These are phyloP conservation scores for Phytophthora macrochlamydospora DNA, from an alignment of 352 stramenopile species.

Conservation along the genomic window DNA sequence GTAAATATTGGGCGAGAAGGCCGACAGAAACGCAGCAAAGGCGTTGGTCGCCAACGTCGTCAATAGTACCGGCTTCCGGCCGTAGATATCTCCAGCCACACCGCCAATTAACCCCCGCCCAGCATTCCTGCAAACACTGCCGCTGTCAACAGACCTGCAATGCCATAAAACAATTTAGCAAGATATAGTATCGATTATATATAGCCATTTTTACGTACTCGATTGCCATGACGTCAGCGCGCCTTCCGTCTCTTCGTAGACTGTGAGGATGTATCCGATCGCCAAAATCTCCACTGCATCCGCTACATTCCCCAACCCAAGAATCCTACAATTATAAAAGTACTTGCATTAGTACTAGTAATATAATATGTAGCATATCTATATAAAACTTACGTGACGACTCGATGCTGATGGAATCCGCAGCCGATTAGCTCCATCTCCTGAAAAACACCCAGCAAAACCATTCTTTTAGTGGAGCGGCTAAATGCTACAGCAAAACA, in stretches of 20 bases:
- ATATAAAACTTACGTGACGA: constrained; percentile 58
- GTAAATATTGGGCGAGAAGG: constrained; percentile 67
- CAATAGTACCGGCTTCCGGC: constrained; percentile 79
- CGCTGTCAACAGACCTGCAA: constrained; percentile 79
- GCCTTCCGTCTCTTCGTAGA: constrained; percentile 71
- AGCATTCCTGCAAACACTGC: constrained; percentile 92
- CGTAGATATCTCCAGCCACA: constrained; percentile 78
- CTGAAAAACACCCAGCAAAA: constrained; percentile 18
- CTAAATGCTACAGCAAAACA: too few relatives aligned
- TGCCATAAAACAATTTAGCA: constrained; percentile 9
- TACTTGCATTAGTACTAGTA: too few relatives aligned
- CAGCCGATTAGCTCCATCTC: constrained; percentile 81
- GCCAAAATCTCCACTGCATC: constrained; percentile 92
- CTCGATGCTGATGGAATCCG: constrained; percentile 70
- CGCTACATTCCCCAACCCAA: constrained; percentile 85
- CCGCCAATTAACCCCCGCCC: constrained; percentile 77
- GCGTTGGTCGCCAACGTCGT: constrained; percentile 84
- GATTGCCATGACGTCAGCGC: constrained; percentile 75
- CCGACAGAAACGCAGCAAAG: constrained; percentile 73
- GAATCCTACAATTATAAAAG: constrained; percentile 62
- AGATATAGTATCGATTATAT: not conserved
- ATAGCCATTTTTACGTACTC: constrained; percentile 42
- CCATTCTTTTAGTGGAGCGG: not conserved
- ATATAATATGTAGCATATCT: not conserved
- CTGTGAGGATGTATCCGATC: constrained; percentile 89